Conservation (phyloP, 495 filamentous ascomycete species). For the Collariella sp. region DNA sequence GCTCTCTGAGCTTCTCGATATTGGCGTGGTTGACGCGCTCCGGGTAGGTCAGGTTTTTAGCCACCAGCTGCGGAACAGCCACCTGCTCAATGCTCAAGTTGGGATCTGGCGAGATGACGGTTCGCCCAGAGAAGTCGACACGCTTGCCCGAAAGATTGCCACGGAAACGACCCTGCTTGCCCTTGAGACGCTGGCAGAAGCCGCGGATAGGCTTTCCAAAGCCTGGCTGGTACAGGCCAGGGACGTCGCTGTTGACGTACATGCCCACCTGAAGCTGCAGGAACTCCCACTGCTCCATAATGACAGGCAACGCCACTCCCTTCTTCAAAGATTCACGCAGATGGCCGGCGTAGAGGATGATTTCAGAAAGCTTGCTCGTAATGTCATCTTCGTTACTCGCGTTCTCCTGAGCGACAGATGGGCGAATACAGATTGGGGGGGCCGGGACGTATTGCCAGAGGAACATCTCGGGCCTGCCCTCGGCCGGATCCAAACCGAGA, state of each 20-base stretch:
- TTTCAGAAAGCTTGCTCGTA: constrained; percentile 89
- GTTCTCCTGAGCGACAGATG: constrained; percentile 82
- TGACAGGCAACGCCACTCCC: constrained; percentile 72
- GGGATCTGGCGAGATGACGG: constrained; percentile 94
- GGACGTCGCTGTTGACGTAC: constrained; percentile 96
- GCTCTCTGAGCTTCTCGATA: constrained; percentile 64
- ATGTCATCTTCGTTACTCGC: constrained; percentile 94
- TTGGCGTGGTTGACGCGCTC: constrained; percentile 79
- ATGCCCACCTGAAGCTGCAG: constrained; percentile 89
- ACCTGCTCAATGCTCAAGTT: constrained; percentile 92
- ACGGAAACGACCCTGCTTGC: constrained; percentile 94
- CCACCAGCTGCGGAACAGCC: constrained; percentile 79
- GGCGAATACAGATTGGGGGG: constrained; percentile 85
- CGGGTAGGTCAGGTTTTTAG: constrained; percentile 90
- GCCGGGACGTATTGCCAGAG: constrained; percentile 95
- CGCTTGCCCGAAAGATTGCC: constrained; percentile 96
- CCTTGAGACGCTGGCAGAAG: constrained; percentile 90
- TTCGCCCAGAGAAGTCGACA: constrained; percentile 95
- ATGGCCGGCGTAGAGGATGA: constrained; percentile 77
- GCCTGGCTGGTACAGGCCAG: constrained; percentile 67
- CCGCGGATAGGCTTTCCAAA: constrained; percentile 78
- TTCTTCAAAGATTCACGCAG: constrained; percentile 70
- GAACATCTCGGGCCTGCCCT: constrained; percentile 92
- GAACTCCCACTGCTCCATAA: constrained; percentile 99
- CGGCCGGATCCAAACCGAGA: constrained; percentile 73